Evolutionary conservation across 2,329 filamentous ascomycete species (phyloP), one percentile per base, ranked within the genome.

Genomic region (Xylariaceae sp.): DNA sequence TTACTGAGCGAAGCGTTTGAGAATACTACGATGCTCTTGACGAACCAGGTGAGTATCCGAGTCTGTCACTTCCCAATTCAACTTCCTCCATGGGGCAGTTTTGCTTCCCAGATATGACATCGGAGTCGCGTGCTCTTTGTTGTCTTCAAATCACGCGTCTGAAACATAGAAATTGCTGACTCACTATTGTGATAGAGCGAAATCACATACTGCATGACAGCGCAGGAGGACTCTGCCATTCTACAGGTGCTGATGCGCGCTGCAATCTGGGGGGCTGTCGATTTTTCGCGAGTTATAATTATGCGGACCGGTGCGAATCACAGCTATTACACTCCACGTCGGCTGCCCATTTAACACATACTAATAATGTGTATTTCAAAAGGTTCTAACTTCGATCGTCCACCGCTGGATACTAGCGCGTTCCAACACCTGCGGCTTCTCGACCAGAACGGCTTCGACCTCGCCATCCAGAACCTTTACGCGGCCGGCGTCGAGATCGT

Each of bases 141-240:
- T 26, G 9, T 26, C 4, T 4, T 9, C 4, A 26, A 9, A 26
- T 16, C 32, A 37, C 6, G 32, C 32, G 5, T 10, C 14, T 10
- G 3, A 37, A 12, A 37, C 12, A 37, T 10, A 37, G 14, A 4
- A 37, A 3, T 37, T 7, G 32, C 32, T 37, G 12, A 86, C 32
- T 14, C 32, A 7, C 9, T 4, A 37, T 7, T 37, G 32, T 37
- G 7, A 16, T 37, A 37, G 2, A 83, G 81, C 0, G 87, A 48
- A 9, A 29, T 85, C 0, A 71, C 78, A 5, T 90, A 90, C 73
- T 90, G 88, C 74, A 84, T 87, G 72, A 88, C 82, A 1, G 87
- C 87, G 0, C 88, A 90, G 70, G 89, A 91, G 71, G 88, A 91
- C 68, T 89, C 87, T 64, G 88, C 87, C 0, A 82, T 82, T 0